phyloP scores from a whole-genome alignment of 768 basidiomycete genomes.

The Mycena rosella region DNA sequence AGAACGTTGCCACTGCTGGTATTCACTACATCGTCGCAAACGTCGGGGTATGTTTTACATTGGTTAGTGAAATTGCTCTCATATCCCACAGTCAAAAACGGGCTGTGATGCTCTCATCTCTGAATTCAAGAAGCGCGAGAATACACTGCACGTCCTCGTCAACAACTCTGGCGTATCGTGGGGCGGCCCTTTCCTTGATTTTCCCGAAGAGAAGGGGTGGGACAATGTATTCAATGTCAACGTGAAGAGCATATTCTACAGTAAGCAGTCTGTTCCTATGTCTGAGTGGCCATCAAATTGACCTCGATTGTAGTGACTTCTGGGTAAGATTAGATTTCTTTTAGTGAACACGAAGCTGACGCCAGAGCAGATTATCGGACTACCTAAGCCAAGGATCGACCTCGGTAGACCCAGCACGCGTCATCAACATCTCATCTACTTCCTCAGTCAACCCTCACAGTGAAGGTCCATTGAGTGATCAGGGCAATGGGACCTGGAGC shows the following conservation, averaged over 20 bases:
- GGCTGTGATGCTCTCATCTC: constrained; percentile 81
- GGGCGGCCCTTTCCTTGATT: constrained; percentile 78
- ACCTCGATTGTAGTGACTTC: neutral
- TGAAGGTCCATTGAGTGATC: constrained; percentile 63
- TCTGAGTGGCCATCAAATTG: neutral
- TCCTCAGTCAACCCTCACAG: constrained; percentile 66
- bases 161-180: constrained; percentile 88
- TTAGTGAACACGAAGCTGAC: neutral
- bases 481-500: constrained; percentile 79
- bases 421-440: constrained; percentile 87
- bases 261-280: constrained; percentile 54
- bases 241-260: constrained; percentile 88
- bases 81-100: constrained; percentile 68
- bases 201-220: constrained; percentile 89
- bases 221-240: constrained; percentile 87
- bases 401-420: constrained; percentile 74
- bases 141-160: constrained; percentile 82
- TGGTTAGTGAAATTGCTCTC: neutral
- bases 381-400: constrained; percentile 76
- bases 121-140: constrained; percentile 77
- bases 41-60: constrained; percentile 67
- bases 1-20: constrained; percentile 67
- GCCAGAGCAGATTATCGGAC: constrained; percentile 59
- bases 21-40: constrained; percentile 84
- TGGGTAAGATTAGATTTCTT: neutral